Base-by-base conservation (phyloP, 139 green algal species). In the Ulvella scutata region DNA sequence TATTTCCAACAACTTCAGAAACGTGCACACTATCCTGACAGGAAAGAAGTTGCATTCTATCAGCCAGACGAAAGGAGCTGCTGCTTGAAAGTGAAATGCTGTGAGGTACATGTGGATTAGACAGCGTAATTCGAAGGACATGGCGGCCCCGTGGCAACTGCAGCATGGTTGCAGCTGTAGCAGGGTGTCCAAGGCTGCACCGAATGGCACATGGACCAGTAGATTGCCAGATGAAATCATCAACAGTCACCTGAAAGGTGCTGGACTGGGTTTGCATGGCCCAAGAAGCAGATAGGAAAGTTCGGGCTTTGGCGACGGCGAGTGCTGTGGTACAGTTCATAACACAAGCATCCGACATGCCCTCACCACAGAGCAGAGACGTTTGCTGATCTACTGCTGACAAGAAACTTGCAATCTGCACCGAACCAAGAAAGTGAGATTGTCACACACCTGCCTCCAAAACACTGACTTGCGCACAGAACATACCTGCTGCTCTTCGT, bases 121-220 rank as follows among this genome's bases (percentile, higher is more conserved):
- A n/a, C n/a, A n/a, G n/a, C 51, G 17, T 23, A 29, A 87, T 59
- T 34, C 80, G 82, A 80, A 90, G 74, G 72, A 88, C 37, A 75
- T 90, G 86, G n/a, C 51, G 37, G 4, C 86, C 86, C n/a, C 86
- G 81, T 2, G 84, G 82, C 62, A 90, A 79, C 34, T 85, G 77
- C 75, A 90, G 73, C 26, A 77, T 75, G 4, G 62, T 10, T 79
- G 79, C 74, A 88, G 62, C 33, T 82, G 79, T 72, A 79, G 74
- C 39, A 79, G 29, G 0, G 84, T 90, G 33, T 31, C 51, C 13
- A 7, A 26, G 17, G 51, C n/a, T n/a, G 51, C 13, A n/a, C 51
- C 51, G 59, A 3, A 75, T 76, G 3, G 77, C 73, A 13, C 62
- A 72, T 20, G 36, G 51, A 28, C 34, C 61, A 1, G 79, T 2